Percentiles rank a stretch among this genome's conserved stretches.
These are phyloP conservation scores for Paraphaeosphaeria sporulosa DNA, from an alignment of 2,329 filamentous ascomycete genomes.

Conservation along the genomic window DNA sequence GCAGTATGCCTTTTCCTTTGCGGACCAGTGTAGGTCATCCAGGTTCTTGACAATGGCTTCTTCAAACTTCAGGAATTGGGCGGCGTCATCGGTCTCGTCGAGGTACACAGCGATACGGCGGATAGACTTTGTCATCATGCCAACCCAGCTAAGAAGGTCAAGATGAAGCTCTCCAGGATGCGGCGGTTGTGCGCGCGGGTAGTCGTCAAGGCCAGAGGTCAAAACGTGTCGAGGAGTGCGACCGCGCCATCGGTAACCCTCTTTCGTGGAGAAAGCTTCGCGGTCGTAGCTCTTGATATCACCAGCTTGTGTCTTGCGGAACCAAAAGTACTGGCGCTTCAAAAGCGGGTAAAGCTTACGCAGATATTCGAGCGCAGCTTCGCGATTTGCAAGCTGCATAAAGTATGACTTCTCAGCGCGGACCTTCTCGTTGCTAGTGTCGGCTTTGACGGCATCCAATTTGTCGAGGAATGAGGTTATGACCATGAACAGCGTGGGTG, in stretches of 20 bases:
- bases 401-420: conserved; percentile 58
- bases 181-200: conserved; percentile 90
- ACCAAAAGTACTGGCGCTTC: conserved; percentile 92
- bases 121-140: conserved; percentile 91
- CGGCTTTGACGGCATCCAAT: conserved; percentile 60
- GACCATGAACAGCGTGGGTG: conserved; percentile 90
- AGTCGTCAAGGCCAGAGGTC: conserved; percentile 94
- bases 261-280: conserved; percentile 84
- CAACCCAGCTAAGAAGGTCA: conserved; percentile 95
- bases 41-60: conserved; percentile 84
- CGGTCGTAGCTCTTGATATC: conserved; percentile 93
- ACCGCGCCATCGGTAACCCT: conserved; percentile 95
- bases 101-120: conserved; percentile 79
- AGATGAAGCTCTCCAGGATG: conserved; percentile 96
- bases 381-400: conserved; percentile 71
- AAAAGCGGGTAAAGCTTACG: conserved; percentile 83
- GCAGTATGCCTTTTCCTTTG: conserved; percentile 82
- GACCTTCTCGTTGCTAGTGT: conserved; percentile 44
- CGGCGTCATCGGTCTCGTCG: conserved; percentile 77
- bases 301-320: conserved; percentile 87
- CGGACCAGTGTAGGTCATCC: conserved; percentile 91
- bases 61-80: conserved; percentile 74
- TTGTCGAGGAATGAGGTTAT: conserved; percentile 85
- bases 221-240: conserved; percentile 86
- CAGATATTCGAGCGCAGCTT: conserved; percentile 75